Evolutionary conservation across 352 stramenopile species (phyloP).

Genomic region (Phytophthora syringae): DNA sequence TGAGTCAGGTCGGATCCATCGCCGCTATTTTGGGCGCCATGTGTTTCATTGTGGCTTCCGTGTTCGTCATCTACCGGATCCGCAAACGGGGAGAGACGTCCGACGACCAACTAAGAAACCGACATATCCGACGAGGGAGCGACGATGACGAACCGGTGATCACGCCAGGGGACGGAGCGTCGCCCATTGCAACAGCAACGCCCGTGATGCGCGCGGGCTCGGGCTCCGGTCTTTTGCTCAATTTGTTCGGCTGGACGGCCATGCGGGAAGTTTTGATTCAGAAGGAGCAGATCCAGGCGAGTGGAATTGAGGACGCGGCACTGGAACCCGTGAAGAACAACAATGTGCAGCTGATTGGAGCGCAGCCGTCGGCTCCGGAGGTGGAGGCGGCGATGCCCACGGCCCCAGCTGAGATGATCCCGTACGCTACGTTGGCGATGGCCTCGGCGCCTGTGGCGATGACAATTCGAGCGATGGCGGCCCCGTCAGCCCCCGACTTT

Average conservation of each 20-base stretch:
- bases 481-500: constrained; percentile 46
- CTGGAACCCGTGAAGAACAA: constrained; percentile 45
- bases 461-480: constrained; percentile 43
- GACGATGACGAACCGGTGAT: constrained; percentile 31
- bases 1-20: constrained; percentile 38
- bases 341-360: constrained; percentile 60
- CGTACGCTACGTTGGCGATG: constrained; percentile 32
- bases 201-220: constrained; percentile 36
- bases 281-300: constrained; percentile 53
- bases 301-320: constrained; percentile 39
- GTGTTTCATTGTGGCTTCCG: constrained; percentile 50
- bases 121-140: constrained; percentile 28
- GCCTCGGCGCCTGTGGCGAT: constrained; percentile 27
- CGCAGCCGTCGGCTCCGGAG: constrained; percentile 37
- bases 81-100: constrained; percentile 41
- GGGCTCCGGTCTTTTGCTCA: constrained; percentile 42
- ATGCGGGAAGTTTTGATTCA: constrained; percentile 58
- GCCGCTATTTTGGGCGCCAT: constrained; percentile 48
- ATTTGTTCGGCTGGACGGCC: constrained; percentile 65
- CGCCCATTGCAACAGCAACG: constrained; percentile 39
- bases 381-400: constrained; percentile 31
- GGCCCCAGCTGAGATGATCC: constrained; percentile 34
- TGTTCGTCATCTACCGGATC: constrained; percentile 63
- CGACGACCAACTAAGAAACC: constrained; percentile 19
- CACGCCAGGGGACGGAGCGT: constrained; percentile 35